Conservation (phyloP, 768 basidiomycete genomes). For the Austroboletus eburneus region DNA sequence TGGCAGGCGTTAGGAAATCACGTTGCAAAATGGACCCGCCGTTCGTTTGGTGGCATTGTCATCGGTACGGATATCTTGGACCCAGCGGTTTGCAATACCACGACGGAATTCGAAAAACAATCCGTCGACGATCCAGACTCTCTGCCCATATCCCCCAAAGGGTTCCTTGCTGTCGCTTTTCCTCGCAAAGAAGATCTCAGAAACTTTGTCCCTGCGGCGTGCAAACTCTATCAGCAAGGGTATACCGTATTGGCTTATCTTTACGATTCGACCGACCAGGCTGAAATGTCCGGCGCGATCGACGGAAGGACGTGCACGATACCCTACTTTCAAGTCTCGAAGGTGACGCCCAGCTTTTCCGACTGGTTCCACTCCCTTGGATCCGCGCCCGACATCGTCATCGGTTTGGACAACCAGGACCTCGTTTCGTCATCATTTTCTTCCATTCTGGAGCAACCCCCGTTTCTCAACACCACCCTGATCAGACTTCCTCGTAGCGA, state of each 20-base stretch:
- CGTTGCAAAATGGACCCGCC: slow-evolving; percentile 29
- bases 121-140: neutral
- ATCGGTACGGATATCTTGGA: slow-evolving; percentile 13
- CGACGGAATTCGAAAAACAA: neutral
- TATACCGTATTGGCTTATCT: slow-evolving; percentile 31
- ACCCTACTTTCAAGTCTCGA: slow-evolving; percentile 15
- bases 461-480: slow-evolving; percentile 29
- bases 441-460: slow-evolving; percentile 16
- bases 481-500: slow-evolving; percentile 48
- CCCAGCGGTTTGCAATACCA: neutral
- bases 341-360: slow-evolving; percentile 7
- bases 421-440: slow-evolving; percentile 19
- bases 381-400: slow-evolving; percentile 30
- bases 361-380: slow-evolving; percentile 33
- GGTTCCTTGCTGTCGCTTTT: slow-evolving; percentile 35
- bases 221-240: slow-evolving; percentile 31
- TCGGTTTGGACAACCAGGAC: slow-evolving; percentile 32
- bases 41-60: slow-evolving; percentile 39
- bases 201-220: slow-evolving; percentile 32
- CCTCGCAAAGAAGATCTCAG: slow-evolving; percentile 33
- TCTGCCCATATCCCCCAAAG: slow-evolving; percentile 6
- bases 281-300: slow-evolving; percentile 1
- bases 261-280: slow-evolving; percentile 16
- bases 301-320: slow-evolving; percentile 15
- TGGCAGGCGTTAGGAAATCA: slow-evolving; percentile 21